These are phyloP conservation scores for Citropsis articulata DNA, from an alignment of 345 rosid genomes.

Conservation along the genomic window DNA sequence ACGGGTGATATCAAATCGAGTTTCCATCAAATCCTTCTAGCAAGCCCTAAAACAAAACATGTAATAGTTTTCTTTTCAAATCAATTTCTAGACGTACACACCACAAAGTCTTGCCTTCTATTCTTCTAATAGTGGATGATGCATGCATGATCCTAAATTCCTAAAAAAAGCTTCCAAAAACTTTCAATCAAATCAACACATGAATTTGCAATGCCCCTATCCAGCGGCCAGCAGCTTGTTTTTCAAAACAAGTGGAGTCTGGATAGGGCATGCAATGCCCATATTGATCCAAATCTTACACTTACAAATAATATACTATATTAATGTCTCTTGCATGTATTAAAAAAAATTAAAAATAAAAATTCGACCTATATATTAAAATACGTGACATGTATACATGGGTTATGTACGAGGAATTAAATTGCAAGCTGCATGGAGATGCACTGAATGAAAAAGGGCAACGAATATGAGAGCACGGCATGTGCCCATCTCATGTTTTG, in stretches of 20 bases:
- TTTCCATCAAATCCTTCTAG: background rate
- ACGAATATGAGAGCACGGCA: background rate
- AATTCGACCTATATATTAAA: background rate
- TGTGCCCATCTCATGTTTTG: background rate
- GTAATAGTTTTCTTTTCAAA: background rate
- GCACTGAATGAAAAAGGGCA: background rate
- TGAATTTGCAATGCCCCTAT: background rate
- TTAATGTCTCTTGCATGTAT: background rate
- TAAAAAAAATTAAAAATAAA: background rate
- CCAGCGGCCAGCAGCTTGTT: background rate
- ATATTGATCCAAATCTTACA: background rate
- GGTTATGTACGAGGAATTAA: slow-evolving; percentile 9
- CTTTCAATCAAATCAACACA: background rate
- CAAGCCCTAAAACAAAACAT: background rate
- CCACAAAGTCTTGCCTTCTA: background rate
- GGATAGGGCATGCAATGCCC: background rate
- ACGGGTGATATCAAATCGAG: background rate
- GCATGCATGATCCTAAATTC: background rate
- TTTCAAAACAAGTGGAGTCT: background rate
- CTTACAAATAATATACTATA: background rate
- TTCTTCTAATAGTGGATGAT: background rate
- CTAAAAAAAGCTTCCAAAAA: background rate
- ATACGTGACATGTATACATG: too few species aligned
- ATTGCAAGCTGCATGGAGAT: slow-evolving; percentile 2
- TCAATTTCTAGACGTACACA: background rate